Percentiles rank a stretch among this genome's conserved stretches.
Conservation (phyloP, 148 eudicot genomes). For the Vaccinium darrowii region DNA sequence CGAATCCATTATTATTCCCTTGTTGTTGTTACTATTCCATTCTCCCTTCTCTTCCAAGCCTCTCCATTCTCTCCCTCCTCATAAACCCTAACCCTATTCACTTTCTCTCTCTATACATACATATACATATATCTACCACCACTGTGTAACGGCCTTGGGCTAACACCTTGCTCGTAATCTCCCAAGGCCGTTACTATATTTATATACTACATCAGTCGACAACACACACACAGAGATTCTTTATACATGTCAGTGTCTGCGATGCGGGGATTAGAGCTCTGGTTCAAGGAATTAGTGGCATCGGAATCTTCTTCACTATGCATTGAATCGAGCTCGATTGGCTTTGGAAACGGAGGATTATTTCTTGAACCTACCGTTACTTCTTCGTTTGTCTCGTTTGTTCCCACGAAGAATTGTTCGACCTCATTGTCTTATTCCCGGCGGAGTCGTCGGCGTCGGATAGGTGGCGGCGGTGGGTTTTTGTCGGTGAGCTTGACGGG, state of each 20-base stretch:
- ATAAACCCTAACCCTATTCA: background rate
- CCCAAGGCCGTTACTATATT: background rate
- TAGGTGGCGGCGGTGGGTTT: conserved; percentile 29
- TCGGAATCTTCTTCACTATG: background rate
- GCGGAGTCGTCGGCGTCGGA: conserved; percentile 2
- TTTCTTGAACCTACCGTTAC: conserved; percentile 23
- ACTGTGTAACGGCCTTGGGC: background rate
- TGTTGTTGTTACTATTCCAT: too few relatives aligned
- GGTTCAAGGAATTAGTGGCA: conserved; percentile 15
- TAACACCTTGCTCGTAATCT: background rate
- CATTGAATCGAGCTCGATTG: background rate
- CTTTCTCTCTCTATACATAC: background rate
- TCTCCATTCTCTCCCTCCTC: background rate
- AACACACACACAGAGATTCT: background rate
- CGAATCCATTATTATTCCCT: background rate
- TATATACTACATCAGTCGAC: background rate
- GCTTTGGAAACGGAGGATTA: conserved; percentile 15
- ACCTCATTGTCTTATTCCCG: background rate
- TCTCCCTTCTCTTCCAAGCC: too few relatives aligned
- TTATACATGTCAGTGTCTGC: background rate
- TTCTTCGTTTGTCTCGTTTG: conserved; percentile 16
- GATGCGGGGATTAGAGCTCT: conserved; percentile 29
- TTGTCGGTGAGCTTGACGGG: conserved; percentile 64
- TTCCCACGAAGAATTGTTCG: background rate
- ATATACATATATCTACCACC: background rate